Conservation (phyloP, 768 basidiomycete species). For the Boletellus ananas region DNA sequence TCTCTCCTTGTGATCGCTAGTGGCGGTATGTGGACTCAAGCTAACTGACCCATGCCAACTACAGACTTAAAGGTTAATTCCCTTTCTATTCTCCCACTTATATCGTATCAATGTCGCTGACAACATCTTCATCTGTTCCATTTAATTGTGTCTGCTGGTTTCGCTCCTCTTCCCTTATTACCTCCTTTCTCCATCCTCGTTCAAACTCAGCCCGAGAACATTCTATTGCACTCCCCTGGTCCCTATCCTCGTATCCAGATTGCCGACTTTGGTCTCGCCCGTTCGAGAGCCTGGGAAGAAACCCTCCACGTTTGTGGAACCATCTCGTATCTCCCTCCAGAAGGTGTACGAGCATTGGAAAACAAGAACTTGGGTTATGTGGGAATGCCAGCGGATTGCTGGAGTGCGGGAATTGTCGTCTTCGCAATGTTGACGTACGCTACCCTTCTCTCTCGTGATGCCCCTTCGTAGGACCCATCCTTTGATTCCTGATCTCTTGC, state of each 20-base stretch:
- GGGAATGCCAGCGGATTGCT: conserved; percentile 87
- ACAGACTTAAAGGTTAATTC: conserved; percentile 59
- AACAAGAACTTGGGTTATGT: conserved; percentile 67
- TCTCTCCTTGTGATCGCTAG: background rate
- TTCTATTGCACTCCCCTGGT: conserved; percentile 73
- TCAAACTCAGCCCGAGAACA: conserved; percentile 68
- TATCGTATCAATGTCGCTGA: background rate
- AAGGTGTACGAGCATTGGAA: conserved; percentile 77
- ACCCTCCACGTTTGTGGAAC: conserved; percentile 88
- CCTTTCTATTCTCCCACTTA: background rate
- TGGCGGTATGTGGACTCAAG: background rate
- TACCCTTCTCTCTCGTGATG: background rate
- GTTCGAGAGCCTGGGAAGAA: conserved; percentile 73
- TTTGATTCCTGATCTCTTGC: background rate
- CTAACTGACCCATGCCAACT: conserved; percentile 1
- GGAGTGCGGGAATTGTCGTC: conserved; percentile 80
- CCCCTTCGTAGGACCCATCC: background rate
- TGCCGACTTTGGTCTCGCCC: conserved; percentile 84
- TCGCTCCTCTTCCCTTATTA: background rate
- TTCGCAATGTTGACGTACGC: conserved; percentile 83
- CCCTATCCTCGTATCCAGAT: conserved; percentile 81
- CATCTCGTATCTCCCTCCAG: conserved; percentile 80
- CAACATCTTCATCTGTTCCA: background rate
- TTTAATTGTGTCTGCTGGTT: background rate
- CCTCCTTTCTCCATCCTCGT: background rate